A percentile compares a stretch with the other conserved stretches of the same genome.
These are phyloP conservation scores for Cutaneotrichosporon cavernicola DNA, from an alignment of 1,284 basidiomycete genomes.

Conservation along the genomic window DNA sequence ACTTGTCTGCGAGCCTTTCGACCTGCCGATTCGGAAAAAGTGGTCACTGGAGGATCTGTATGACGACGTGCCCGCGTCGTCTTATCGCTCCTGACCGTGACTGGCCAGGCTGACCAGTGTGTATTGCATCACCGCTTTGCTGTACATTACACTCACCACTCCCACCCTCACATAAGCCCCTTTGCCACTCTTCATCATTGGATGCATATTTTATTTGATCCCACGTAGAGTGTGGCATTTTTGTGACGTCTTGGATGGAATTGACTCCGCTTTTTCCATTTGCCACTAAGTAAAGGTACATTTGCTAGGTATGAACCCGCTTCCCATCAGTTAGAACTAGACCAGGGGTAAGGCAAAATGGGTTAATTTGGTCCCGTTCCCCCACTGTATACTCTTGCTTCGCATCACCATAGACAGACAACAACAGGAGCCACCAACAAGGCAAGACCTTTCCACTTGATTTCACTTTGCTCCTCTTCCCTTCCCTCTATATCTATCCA, in stretches of 20 bases:
- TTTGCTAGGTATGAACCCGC: too few relatives aligned
- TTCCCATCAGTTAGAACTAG: too few relatives aligned
- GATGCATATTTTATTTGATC: constrained; percentile 7
- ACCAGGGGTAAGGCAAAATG: too few relatives aligned
- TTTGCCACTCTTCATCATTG: background rate
- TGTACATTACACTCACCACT: background rate
- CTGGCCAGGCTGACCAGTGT: too few relatives aligned
- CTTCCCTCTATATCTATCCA: background rate
- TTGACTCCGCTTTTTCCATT: background rate
- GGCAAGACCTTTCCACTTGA: background rate
- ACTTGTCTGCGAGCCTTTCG: constrained; percentile 58
- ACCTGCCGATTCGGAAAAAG: constrained; percentile 47
- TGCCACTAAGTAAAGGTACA: too few relatives aligned
- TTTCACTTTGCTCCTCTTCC: background rate
- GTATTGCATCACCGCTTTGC: background rate
- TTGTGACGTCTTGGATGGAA: background rate
- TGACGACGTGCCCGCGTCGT: constrained; percentile 48
- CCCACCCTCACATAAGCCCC: background rate
- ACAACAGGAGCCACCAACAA: background rate
- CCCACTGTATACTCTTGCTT: too few relatives aligned
- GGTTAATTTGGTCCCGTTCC: too few relatives aligned
- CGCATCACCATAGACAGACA: background rate
- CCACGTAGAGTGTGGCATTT: background rate
- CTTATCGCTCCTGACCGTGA: constrained; percentile 4
- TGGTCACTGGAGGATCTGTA: constrained; percentile 58